Base-by-base conservation (phyloP, 805 yeast species). In the Hanseniaspora vineae region DNA sequence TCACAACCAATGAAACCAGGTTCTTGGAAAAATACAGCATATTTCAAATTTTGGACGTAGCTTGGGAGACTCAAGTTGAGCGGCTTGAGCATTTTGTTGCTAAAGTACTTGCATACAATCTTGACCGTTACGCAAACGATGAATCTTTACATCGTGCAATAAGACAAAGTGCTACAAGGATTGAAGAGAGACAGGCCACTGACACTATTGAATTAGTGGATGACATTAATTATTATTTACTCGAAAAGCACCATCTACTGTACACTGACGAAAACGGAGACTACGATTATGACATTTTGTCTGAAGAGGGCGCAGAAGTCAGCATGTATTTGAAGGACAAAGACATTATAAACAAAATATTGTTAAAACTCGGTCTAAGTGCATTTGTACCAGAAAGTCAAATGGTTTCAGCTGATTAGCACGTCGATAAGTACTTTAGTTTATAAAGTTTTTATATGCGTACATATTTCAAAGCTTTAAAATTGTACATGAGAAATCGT, bases 131-230 rank as follows among this genome's bases (percentile, higher is more conserved):
- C 60, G 54, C 66, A 6, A 39, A 52, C 1, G 65, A 65, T n/a
- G 60, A 64, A 1, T 71, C 69, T 42, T 68, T 77, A 46, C 56
- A 61, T 44, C 65, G 58, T 14, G 64, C 64, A 0, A 57, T 72
- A 15, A 59, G 71, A 18, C 70, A 68, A 52, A 70, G 77, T 57
- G 81, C 90, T 0, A 52, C 56, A 14, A 65, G 85, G 54, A 82
- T 84, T 45, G 56, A 71, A 18, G 62, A 59, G 14, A 71, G 92
- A 57, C 79, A 84, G 54, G 85, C 78, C 50, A 80, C 84, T 0
- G 95, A 84, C 64, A 81, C 90, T 1, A 81, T 84, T 57, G 95
- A 84, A 55, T 66, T 84, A 54, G 68, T 84, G 29, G 95, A 84
- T 61, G 94, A 84, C 64, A 79, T 84, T 11, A 67, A 88, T 52